Base-by-base conservation (phyloP, 1,139 yeast genomes). In the Magnusiomyces magnusii region DNA sequence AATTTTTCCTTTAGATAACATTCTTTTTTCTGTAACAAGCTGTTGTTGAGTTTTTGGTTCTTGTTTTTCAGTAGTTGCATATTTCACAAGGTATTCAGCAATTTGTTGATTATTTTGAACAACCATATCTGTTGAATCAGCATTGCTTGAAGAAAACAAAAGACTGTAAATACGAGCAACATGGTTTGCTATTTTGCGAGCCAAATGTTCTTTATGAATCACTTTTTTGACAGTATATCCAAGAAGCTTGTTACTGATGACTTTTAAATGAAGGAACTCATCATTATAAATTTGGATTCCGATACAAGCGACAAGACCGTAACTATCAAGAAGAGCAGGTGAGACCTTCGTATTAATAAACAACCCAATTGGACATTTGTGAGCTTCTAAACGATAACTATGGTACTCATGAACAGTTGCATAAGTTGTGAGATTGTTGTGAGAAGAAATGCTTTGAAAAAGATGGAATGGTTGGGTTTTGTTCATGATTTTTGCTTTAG, bases 401-500 rank as follows among this genome's bases (percentile, higher is more conserved):
- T 76, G 71, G 2, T 76, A 66, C 64, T 86, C 95, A 68, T 92
- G 97, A 0, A 96, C 97, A 0, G 96, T 85, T 19, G 87, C 84
- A 70, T 83, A 91, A 0, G 86, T 68, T 3, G 79, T 76, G 27
- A 83, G 69, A n/a, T 76, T 77, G 17, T 41, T 41, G 3, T 13
- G 21, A 54, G 76, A 74, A 10, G 68, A 65, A 9, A 63, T 65
- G 53, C 60, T 72, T 65, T 80, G 83, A 75, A 92, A 92, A 41
- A 92, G 74, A 74, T 92, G 97, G 72, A 92, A 90, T 2, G 97
- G 92, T 57, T 90, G 87, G 1, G 85, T 80, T 67, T 92, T 92
- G 69, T 85, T 83, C 59, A 91, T 75, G 41, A 92, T 83, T 64
- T 83, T 85, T 0, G 97, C 91, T 69, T 91, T 91, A 61, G 87